Evolutionary conservation across 2,329 filamentous ascomycete genomes (phyloP).

Genomic region (Nannizziopsis arthrosporioides): DNA sequence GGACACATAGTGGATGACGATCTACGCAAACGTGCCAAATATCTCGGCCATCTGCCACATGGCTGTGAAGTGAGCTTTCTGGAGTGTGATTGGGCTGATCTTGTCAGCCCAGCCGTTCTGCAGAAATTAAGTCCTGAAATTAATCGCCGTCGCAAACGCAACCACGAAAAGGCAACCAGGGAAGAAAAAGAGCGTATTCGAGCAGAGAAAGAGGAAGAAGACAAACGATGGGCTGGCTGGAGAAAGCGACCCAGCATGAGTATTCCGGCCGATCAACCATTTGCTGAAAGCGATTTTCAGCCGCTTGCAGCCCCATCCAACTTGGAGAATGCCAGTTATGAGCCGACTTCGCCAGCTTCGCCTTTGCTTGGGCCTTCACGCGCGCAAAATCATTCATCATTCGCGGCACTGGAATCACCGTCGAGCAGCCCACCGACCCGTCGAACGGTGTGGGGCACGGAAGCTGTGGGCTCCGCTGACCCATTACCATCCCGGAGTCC

Average conservation of each 20-base stretch:
- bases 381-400: conserved; percentile 19
- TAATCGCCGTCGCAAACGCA: conserved; percentile 60
- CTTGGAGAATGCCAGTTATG: conserved; percentile 20
- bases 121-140: conserved; percentile 65
- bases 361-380: conserved; percentile 32
- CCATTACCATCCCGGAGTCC: conserved; percentile 21
- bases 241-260: conserved; percentile 46
- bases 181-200: conserved; percentile 77
- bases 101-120: conserved; percentile 64
- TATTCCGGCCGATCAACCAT: conserved; percentile 32
- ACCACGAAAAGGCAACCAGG: conserved; percentile 68
- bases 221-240: conserved; percentile 55
- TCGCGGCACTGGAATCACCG: conserved; percentile 54
- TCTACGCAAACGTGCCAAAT: conserved; percentile 71
- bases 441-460: conserved; percentile 89
- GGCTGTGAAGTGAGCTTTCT: conserved; percentile 87
- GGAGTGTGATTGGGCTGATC: conserved; percentile 91
- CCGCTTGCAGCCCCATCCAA: conserved; percentile 39
- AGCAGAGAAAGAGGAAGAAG: conserved; percentile 67
- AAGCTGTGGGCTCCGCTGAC: conserved; percentile 48
- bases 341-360: conserved; percentile 29
- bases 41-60: conserved; percentile 71
- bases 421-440: conserved; percentile 67
- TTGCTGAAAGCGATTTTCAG: conserved; percentile 53
- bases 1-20: conserved; percentile 80